Base-by-base conservation (phyloP, 352 stramenopile genomes). In the Pythium myriotylum region DNA sequence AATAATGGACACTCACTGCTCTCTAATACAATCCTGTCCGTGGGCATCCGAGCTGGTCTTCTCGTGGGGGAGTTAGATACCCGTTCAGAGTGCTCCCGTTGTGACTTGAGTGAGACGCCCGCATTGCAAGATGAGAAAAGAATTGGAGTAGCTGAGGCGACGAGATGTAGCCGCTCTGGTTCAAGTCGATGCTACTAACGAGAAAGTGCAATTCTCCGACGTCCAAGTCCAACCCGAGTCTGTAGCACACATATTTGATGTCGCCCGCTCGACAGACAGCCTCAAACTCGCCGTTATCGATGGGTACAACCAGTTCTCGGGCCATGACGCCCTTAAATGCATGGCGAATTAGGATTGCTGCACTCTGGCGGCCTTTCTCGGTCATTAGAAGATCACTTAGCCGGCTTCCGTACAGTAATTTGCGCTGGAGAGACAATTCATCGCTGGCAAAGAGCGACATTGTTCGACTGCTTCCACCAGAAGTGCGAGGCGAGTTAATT, bases 211-310 rank as follows among this genome's bases (percentile, higher is more conserved):
- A 72, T 51, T 92, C 84, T 19, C 74, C 70, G 37, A 80, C n/a
- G 52, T 88, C 78, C 20, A 92, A 62, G 45, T 91, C 81, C 1
- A 92, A 65, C 1, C 81, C 81, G 22, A 92, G 77, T 1, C 84
- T 77, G 45, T 81, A 84, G 64, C 81, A 91, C 20, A 88, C 79
- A 52, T 92, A 72, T 49, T 90, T 91, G 51, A 92, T 62, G 60
- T 92, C 81, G 39, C 55, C 78, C 0, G 70, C 65, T 20, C 81
- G 74, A 24, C 84, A 92, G 24, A 77, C 86, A 17, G 79, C 72
- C 50, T 91, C 84, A 39, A 81, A 92, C 39, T 89, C 69, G 9
- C 84, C 81, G 29, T 81, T 86, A 27, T 88, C 77, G 16, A 89
- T 79, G 0, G 79, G 77, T 12, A 90, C 79, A 29, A 89, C 77